Conservation (phyloP, 495 filamentous ascomycete species). For the Cryomyces antarcticus region DNA sequence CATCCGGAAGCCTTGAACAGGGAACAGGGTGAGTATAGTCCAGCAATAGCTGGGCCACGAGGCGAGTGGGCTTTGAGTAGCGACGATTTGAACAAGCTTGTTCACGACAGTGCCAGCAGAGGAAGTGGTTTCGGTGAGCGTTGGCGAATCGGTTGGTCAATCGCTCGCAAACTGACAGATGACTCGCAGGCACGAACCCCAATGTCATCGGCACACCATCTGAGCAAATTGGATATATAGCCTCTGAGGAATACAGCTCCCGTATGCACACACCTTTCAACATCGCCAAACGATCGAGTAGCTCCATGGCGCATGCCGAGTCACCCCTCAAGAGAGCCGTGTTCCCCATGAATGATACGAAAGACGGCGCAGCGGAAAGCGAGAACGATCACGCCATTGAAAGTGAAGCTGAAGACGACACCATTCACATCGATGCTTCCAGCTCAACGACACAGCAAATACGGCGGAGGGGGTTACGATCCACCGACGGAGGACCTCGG, state of each 20-base stretch:
- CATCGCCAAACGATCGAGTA: slow-evolving; percentile 17
- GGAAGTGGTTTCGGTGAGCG: slow-evolving; percentile 36
- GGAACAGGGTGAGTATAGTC: slow-evolving; percentile 47
- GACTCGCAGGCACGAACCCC: slow-evolving; percentile 14
- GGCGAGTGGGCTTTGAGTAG: slow-evolving; percentile 78
- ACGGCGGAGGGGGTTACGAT: slow-evolving; percentile 29
- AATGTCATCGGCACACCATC: slow-evolving; percentile 18
- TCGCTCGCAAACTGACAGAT: slow-evolving; percentile 2
- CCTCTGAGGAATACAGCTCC: slow-evolving; percentile 56
- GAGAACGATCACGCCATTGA: slow-evolving; percentile 16
- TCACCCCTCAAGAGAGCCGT: slow-evolving; percentile 37
- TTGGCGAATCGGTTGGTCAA: slow-evolving; percentile 1
- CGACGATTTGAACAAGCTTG: slow-evolving; percentile 79
- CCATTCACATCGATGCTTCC: slow-evolving; percentile 63
- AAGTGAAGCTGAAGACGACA: slow-evolving; percentile 31
- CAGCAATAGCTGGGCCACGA: slow-evolving; percentile 40
- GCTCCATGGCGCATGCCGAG: slow-evolving; percentile 29
- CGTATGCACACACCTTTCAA: slow-evolving; percentile 45
- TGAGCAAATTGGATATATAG: slow-evolving; percentile 56
- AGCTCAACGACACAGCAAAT: slow-evolving; percentile 37
- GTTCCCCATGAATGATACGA: slow-evolving; percentile 22
- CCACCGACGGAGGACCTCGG: slow-evolving; percentile 25
- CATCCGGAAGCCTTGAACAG: slow-evolving; percentile 58
- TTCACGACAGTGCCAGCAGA: slow-evolving; percentile 44
- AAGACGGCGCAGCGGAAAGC: slow-evolving; percentile 7